Evolutionary conservation across 768 basidiomycete genomes (phyloP).

Genomic region (Gelatoporia subvermispora): DNA sequence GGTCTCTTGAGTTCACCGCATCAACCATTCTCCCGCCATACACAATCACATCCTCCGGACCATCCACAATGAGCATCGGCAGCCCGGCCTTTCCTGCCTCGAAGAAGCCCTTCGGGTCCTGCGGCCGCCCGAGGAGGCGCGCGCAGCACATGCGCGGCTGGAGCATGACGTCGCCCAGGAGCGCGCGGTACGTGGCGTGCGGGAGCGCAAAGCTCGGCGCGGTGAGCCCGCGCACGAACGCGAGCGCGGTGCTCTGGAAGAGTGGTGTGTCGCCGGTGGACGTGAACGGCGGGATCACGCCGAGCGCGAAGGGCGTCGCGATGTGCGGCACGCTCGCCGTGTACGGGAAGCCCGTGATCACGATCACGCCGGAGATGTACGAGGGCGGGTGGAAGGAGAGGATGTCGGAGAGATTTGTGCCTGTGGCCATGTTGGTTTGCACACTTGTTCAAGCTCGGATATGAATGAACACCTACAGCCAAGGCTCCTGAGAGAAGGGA

Average conservation of each 20-base stretch:
- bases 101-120: slow-evolving; percentile 10
- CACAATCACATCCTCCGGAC: slow-evolving; percentile 10
- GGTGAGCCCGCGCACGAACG: not conserved
- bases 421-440: not conserved
- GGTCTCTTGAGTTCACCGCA: not conserved
- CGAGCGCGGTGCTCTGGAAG: not conserved
- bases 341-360: not conserved
- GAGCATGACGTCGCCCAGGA: slow-evolving; percentile 9
- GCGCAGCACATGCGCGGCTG: slow-evolving; percentile 9
- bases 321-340: not conserved
- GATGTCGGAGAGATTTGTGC: not conserved
- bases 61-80: slow-evolving; percentile 13
- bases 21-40: not conserved
- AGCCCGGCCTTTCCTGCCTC: slow-evolving; percentile 12
- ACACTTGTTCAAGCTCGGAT: not conserved
- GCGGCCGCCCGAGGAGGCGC: slow-evolving; percentile 5
- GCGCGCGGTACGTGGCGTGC: not conserved
- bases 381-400: not conserved
- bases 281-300: not conserved
- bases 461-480: not conserved
- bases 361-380: not conserved
- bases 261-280: not conserved
- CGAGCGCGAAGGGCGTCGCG: not conserved
- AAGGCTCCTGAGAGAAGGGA: not conserved
- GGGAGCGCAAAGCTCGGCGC: not conserved